Evolutionary conservation across 2,329 filamentous ascomycete genomes (phyloP).

Genomic region (Trichophyton simii): DNA sequence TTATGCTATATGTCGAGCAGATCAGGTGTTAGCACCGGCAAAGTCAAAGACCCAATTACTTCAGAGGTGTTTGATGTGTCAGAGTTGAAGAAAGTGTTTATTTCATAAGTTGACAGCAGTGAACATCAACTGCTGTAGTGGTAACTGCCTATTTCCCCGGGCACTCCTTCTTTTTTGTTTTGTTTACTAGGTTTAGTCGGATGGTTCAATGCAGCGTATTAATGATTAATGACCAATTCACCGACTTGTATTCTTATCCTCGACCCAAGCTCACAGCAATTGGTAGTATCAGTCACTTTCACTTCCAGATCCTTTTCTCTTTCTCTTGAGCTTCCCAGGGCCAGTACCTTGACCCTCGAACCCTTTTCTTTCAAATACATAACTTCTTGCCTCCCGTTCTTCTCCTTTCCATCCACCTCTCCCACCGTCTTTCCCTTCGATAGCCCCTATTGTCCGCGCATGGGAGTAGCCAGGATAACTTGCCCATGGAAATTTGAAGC

Average conservation of each 20-base stretch:
- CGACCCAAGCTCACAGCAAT: not conserved
- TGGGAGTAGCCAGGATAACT: slow-evolving; percentile 38
- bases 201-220: not conserved
- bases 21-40: slow-evolving; percentile 47
- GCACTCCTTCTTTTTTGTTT: not conserved
- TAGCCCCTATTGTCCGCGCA: slow-evolving; percentile 35
- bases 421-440: slow-evolving; percentile 27
- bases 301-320: slow-evolving; percentile 28
- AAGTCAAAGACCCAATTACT: slow-evolving; percentile 67
- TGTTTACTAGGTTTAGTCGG: not conserved
- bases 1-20: slow-evolving; percentile 69
- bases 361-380: slow-evolving; percentile 33
- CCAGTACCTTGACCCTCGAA: slow-evolving; percentile 22
- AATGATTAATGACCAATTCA: not conserved
- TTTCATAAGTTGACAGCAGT: slow-evolving; percentile 45
- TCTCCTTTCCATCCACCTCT: slow-evolving; percentile 37
- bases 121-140: not conserved
- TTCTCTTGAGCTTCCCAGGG: slow-evolving; percentile 8
- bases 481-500: slow-evolving; percentile 37
- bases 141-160: too few species aligned
- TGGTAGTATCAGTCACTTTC: slow-evolving; percentile 17
- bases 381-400: slow-evolving; percentile 35
- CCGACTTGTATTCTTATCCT: not conserved
- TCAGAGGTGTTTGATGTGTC: slow-evolving; percentile 52
- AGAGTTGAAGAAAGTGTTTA: slow-evolving; percentile 75